A percentile compares a stretch with the other conserved stretches of the same genome.
Conservation (phyloP, 2,329 filamentous ascomycete species). For the Aotearoamyces nothofagi region DNA sequence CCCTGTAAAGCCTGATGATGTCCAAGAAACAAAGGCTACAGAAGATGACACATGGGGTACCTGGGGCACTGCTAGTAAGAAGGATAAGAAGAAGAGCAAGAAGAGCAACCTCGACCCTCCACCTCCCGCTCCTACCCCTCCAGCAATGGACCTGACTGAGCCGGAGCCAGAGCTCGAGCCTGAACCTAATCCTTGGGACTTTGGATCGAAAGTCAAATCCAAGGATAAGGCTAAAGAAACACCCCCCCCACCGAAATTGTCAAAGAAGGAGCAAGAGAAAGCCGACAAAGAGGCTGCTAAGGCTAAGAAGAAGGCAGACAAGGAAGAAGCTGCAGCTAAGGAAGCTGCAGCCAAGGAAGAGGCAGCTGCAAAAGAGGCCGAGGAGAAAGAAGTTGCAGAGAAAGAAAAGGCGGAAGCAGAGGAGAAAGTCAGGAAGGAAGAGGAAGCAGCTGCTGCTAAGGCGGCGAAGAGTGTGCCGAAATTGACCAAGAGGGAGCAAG, state of each 20-base stretch:
- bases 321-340: slow-evolving; percentile 20
- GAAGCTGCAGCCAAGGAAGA: slow-evolving; percentile 20
- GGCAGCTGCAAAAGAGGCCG: slow-evolving; percentile 10
- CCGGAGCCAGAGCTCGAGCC: slow-evolving; percentile 21
- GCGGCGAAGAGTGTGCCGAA: slow-evolving; percentile 16
- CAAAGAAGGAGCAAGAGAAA: slow-evolving; percentile 21
- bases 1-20: slow-evolving; percentile 28
- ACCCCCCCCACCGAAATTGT: slow-evolving; percentile 26
- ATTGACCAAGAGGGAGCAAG: slow-evolving; percentile 26
- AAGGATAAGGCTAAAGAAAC: slow-evolving; percentile 26
- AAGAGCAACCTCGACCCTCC: slow-evolving; percentile 26
- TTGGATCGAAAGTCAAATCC: slow-evolving; percentile 24
- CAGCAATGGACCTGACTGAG: slow-evolving; percentile 29
- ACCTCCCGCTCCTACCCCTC: slow-evolving; percentile 32
- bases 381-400: slow-evolving; percentile 4
- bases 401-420: slow-evolving; percentile 8
- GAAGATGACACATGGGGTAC: slow-evolving; percentile 28
- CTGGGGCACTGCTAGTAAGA: slow-evolving; percentile 27
- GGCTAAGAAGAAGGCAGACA: slow-evolving; percentile 4
- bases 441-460: slow-evolving; percentile 19
- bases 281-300: slow-evolving; percentile 1
- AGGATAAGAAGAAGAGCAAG: slow-evolving; percentile 28
- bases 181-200: slow-evolving; percentile 18
- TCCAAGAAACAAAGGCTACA: slow-evolving; percentile 27
- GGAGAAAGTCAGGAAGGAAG: slow-evolving; percentile 3